Percentiles rank a stretch among this genome's conserved stretches.
These are phyloP conservation scores for Apiotrichum montevideense DNA, from an alignment of 1,284 basidiomycete species.

Conservation along the genomic window DNA sequence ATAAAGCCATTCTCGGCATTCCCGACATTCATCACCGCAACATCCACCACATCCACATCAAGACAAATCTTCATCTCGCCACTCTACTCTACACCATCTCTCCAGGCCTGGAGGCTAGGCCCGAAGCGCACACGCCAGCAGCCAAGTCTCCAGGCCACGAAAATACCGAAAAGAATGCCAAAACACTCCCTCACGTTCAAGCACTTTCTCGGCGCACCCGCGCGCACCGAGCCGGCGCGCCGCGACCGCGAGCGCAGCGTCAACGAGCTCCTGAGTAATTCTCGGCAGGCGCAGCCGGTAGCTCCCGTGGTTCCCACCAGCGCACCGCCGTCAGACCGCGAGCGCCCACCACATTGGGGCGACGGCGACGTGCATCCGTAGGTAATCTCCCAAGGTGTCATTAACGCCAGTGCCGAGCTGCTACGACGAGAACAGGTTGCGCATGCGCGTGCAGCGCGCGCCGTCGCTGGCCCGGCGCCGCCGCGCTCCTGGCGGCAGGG, in stretches of 20 bases:
- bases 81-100: too few species aligned
- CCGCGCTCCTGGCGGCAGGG: constrained; percentile 30
- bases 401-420: constrained; percentile 29
- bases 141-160: too few species aligned
- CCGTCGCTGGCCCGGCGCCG: constrained; percentile 36
- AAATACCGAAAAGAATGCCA: constrained; percentile 19
- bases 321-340: background rate
- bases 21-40: too few species aligned
- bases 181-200: constrained; percentile 42
- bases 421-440: constrained; percentile 25
- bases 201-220: constrained; percentile 26
- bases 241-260: constrained; percentile 19
- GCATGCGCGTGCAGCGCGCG: constrained; percentile 25
- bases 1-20: too few species aligned
- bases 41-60: background rate
- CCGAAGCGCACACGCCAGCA: too few species aligned
- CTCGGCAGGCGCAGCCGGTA: constrained; percentile 7
- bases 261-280: constrained; percentile 26
- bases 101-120: too few species aligned
- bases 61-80: background rate
- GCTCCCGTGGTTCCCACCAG: background rate
- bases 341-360: background rate
- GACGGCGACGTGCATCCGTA: constrained; percentile 27
- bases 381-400: background rate
- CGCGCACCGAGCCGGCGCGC: background rate